These are phyloP conservation scores for Lactuca sativa DNA, from an alignment of 129 eudicot species.

Conservation along the genomic window DNA sequence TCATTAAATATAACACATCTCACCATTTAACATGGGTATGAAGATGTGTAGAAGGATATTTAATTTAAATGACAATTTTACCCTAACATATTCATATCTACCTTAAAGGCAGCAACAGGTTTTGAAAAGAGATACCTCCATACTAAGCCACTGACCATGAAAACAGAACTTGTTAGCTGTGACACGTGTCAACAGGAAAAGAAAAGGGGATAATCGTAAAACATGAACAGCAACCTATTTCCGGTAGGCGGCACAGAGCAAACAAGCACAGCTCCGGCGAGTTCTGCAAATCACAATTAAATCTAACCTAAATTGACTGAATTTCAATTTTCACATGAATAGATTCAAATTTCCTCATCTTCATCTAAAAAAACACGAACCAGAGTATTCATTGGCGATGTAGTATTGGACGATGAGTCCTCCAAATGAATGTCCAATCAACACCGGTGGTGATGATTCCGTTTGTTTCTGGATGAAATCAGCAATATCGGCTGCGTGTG, in stretches of 20 bases:
- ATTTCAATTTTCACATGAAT: conserved; percentile 24
- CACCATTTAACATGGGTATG: no score
- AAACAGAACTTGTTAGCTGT: conserved; percentile 26
- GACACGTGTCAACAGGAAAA: conserved; percentile 5
- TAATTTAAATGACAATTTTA: no score
- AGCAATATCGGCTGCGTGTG: conserved; percentile 72
- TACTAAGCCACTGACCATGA: conserved; percentile 67
- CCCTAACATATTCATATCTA: no score
- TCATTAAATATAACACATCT: no score
- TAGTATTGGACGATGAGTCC: conserved; percentile 89
- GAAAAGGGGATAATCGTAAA: conserved; percentile 2
- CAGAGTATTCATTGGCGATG: conserved; percentile 39
- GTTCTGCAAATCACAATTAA: conserved; percentile 33
- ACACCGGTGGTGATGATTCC: conserved; percentile 60
- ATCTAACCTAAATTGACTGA: background rate
- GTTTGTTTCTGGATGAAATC: conserved; percentile 68
- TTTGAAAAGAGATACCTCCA: conserved; percentile 93
- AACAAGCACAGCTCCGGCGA: conserved; percentile 79
- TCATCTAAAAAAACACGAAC: background rate
- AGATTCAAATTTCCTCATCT: background rate
- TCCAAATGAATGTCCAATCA: conserved; percentile 91
- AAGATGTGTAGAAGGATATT: no score
- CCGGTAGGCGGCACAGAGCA: conserved; percentile 97
- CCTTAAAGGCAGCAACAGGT: conserved; percentile 94
- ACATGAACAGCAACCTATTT: conserved; percentile 56